Base-by-base conservation (phyloP, 2,329 filamentous ascomycete genomes). In the Arthroderma uncinatum region DNA sequence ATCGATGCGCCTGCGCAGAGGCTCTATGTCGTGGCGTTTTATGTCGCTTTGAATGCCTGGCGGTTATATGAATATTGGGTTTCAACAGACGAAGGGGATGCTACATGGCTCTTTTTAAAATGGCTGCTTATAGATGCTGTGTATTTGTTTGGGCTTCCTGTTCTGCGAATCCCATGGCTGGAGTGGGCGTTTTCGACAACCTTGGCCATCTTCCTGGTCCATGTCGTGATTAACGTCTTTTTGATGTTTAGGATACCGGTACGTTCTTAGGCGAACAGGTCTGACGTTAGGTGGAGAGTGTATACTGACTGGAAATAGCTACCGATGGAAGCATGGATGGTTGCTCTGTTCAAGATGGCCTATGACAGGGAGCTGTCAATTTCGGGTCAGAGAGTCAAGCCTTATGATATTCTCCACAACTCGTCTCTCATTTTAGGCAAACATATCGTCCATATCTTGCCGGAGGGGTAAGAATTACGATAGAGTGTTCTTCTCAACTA, bases 371-470 rank as follows among this genome's bases (percentile, higher is more conserved):
- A 98, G 73, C 75, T 95, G 60, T 89, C 92, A 54, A 86, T 98
- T 63, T 93, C 89, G n/a, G 94, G 96, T 70, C 84, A 87, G 63
- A 89, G 85, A 67, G 92, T 98, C 68, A 95, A 95, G 68, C 83
- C 91, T 14, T 87, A 86, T 28, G 85, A 82, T 61, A 91, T 98
- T 62, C 77, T 95, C 60, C 89, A 96, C 69, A 96, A 97, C 69
- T 82, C 89, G 33, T 95, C 91, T 21, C 80, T 97, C 66, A 97
- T 98, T 62, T 81, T 95, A 74, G 93, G 93, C 67, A 93, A 90
- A 70, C 91, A 97, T 74, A 95, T 96, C 64, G 92, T 98, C 72
- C 93, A 98, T 69, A 95, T 98, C 67, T 77, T 98, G 57, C 93
- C 93, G 1, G 93, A 98, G 77, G 94, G 94, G 76, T 86, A 71